Evolutionary conservation across 2,329 filamentous ascomycete genomes (phyloP).

Genomic region (Huntiella abstrusa): DNA sequence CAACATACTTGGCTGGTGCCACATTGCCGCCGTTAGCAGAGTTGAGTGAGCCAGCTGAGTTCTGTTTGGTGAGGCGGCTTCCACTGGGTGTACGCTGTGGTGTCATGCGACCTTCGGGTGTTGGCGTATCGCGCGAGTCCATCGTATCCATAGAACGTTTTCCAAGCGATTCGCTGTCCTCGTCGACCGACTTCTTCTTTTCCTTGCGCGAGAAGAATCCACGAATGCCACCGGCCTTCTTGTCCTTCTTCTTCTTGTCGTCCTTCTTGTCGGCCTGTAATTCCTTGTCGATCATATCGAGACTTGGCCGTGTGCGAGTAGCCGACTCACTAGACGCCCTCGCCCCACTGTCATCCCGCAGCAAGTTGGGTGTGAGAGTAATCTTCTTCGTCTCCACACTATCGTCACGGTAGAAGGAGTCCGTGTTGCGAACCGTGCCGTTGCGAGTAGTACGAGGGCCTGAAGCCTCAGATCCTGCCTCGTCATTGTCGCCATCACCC

Average conservation of each 20-base stretch:
- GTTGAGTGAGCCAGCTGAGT: slow-evolving; percentile 30
- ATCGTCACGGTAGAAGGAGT: slow-evolving; percentile 96
- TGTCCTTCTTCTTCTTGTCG: slow-evolving; percentile 56
- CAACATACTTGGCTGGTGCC: slow-evolving; percentile 9
- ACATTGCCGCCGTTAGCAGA: not conserved
- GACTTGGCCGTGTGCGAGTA: slow-evolving; percentile 40
- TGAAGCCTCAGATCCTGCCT: not conserved
- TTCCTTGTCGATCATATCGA: slow-evolving; percentile 47
- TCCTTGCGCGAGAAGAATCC: slow-evolving; percentile 45
- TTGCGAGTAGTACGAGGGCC: slow-evolving; percentile 39
- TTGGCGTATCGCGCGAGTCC: slow-evolving; percentile 11
- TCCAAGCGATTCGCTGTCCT: slow-evolving; percentile 37
- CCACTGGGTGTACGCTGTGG: slow-evolving; percentile 31
- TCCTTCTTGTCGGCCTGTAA: slow-evolving; percentile 47
- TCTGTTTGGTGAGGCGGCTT: slow-evolving; percentile 54
- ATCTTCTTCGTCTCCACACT: slow-evolving; percentile 93
- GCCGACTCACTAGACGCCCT: slow-evolving; percentile 31
- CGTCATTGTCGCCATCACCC: not conserved
- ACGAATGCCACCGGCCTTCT: slow-evolving; percentile 36
- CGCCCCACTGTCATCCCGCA: slow-evolving; percentile 57
- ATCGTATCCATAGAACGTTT: slow-evolving; percentile 13
- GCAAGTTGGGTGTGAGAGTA: slow-evolving; percentile 77
- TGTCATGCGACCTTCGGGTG: slow-evolving; percentile 21
- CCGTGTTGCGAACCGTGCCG: slow-evolving; percentile 73
- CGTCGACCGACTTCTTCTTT: slow-evolving; percentile 36